Evolutionary conservation across 768 basidiomycete genomes (phyloP).

Genomic region (Cytidiella melzeri): DNA sequence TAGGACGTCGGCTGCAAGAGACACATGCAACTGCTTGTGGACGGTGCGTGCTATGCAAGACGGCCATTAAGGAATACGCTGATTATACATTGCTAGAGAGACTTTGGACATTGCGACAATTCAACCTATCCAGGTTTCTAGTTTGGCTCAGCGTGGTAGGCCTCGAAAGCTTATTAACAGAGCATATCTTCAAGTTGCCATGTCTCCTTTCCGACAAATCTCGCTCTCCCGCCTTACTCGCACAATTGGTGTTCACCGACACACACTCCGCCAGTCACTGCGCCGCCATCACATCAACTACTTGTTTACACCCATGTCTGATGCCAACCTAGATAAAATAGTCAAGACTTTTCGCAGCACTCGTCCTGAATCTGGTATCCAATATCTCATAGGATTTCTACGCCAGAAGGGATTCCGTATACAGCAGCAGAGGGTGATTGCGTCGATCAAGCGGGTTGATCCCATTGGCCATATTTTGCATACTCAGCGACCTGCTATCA

Average conservation of each 20-base stretch:
- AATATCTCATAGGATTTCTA: conserved; percentile 27
- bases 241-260: not conserved
- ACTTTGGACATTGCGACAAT: not conserved
- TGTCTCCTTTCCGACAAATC: not conserved
- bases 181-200: not conserved
- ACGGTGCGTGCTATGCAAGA: no score
- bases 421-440: conserved; percentile 17
- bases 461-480: conserved; percentile 22
- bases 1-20: not conserved
- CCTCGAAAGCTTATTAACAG: not conserved
- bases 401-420: conserved; percentile 21
- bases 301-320: not conserved
- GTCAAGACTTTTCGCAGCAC: not conserved
- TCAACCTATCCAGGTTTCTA: not conserved
- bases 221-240: not conserved
- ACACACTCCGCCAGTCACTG: not conserved
- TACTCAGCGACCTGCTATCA: conserved; percentile 8
- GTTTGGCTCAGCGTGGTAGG: not conserved
- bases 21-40: not conserved
- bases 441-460: conserved; percentile 27
- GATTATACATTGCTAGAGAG: not conserved
- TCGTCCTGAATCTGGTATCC: conserved; percentile 23
- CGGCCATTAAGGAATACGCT: not conserved
- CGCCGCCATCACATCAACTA: not conserved
- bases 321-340: not conserved